Base-by-base conservation (phyloP, 768 basidiomycete species). In the Lactarius psammicola region DNA sequence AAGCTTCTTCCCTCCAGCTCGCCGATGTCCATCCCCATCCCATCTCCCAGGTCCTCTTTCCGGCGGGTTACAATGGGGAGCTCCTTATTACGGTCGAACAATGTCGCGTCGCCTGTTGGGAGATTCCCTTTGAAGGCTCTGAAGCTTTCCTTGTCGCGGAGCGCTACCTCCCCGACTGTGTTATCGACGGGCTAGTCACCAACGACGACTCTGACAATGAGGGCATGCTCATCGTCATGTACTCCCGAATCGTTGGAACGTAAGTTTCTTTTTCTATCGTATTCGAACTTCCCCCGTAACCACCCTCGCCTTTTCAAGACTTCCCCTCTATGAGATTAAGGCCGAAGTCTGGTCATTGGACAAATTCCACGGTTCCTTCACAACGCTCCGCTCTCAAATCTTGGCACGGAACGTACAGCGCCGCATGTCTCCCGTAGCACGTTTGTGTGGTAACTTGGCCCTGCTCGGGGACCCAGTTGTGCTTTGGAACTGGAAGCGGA, bases 111-210 rank as follows among this genome's bases (percentile, higher is more conserved):
- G 71, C 72, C 13, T 76, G 76, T 68, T 78, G 76, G 77, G 77
- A 78, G 67, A 67, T 78, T 9, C 76, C 77, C 10, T 72, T 76
- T 2, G 73, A 73, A 20, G 74, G 76, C 33, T 72, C 74, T 18
- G 72, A 73, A 46, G 75, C 74, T 54, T 76, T 75, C 61, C 68
- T 71, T 4, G 67, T 78, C 20, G 76, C 76, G 44, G 75, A 75
- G 56, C 74, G 72, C 68, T 49, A 56, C 17, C 62, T 71, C 26
- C 42, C 51, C 11, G 31, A 60, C 18, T 53, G 54, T 3, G 44
- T 49, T 56, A 70, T 76, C n/a, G 71, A 74, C 36, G 71, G 74
- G 46, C 40, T 77, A 2, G 62, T 74, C 34, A 61, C 73, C 42
- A 77, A 76, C 49, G 71, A 76, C 7, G 75, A 76, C 60, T 67